Evolutionary conservation across 2,329 filamentous ascomycete species (phyloP), one percentile per base, ranked within the genome.

Genomic region (Erysiphe pulchra): DNA sequence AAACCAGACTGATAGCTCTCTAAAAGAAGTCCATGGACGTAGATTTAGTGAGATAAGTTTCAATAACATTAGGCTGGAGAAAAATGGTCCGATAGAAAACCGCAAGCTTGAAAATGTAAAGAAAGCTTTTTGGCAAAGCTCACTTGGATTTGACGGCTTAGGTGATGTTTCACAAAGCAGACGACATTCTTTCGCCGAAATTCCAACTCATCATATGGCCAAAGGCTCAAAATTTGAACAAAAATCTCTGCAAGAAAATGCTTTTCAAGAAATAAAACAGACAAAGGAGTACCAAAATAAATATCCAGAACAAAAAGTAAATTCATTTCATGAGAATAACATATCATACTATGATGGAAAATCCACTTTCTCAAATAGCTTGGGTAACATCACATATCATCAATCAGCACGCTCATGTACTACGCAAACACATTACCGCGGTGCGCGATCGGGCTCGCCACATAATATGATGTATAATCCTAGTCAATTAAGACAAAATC

Each of bases 181-280:
- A 48, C 74, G 82, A 28, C 82, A 87, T 59, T 87, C 82, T 1
- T 83, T 90, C 56, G 82, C 75, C 45, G 76, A 76, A 53, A 68
- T 77, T 54, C 73, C 71, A 28, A 75, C 72, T 24, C 67, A 75
- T 13, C 74, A 78, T 51, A 70, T 67, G 2, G 77, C 74, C 2
- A 71, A 77, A 50, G 70, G 71, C 53, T 77, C 73, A 28, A 47
- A 52, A 59, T 64, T 42, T 60, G 6, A 28, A 32, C 14, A 10
- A 7, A 40, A 8, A 2, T 62, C 36, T 58, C 64, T 4, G 54
- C 64, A 53, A 33, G 56, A 59, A 20, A 51, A 36, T 18, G 50
- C 38, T 33, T 30, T 52, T 8, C 56, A 58, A 43, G 57, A 59
- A 33, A 50, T 32, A 13, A 44, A 55, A 17, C 53, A 54, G 9